phyloP scores from a whole-genome alignment of 1,284 basidiomycete genomes.

The Ceratobasidium sp. region DNA sequence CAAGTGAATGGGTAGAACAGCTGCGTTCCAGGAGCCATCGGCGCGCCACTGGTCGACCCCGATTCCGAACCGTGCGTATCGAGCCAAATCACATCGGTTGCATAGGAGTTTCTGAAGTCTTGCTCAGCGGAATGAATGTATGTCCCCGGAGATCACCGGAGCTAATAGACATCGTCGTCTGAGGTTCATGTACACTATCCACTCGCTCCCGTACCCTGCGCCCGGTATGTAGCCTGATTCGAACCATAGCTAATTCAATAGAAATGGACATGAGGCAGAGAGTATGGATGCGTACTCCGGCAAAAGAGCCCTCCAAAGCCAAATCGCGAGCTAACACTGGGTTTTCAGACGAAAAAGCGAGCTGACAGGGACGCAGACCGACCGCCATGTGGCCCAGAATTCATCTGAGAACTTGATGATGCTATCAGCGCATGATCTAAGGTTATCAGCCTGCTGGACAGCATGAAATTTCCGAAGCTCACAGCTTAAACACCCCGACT shows the following conservation, averaged over 20 bases:
- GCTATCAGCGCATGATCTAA: constrained; percentile 42
- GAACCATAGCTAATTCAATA: constrained; percentile 30
- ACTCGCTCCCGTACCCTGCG: constrained; percentile 35
- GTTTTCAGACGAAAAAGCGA: constrained; percentile 29
- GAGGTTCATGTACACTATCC: constrained; percentile 32
- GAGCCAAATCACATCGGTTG: constrained; percentile 39
- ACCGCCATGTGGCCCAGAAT: constrained; percentile 41
- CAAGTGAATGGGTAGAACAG: constrained; percentile 19
- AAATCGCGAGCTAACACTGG: constrained; percentile 24
- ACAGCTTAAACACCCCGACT: constrained; percentile 38
- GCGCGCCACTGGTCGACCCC: constrained; percentile 39
- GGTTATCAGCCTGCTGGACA: constrained; percentile 34
- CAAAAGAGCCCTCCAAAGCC: constrained; percentile 22
- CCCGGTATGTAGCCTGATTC: constrained; percentile 30
- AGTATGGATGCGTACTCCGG: constrained; percentile 32
- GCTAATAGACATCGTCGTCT: constrained; percentile 21
- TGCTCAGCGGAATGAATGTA: constrained; percentile 8
- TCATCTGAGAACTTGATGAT: constrained; percentile 40
- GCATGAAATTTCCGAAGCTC: constrained; percentile 41
- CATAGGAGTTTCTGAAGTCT: constrained; percentile 14
- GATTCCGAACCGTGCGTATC: constrained; percentile 35
- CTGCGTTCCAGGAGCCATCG: constrained; percentile 31
- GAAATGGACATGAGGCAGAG: constrained; percentile 37
- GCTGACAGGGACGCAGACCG: constrained; percentile 27
- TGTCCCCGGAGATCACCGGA: constrained; percentile 39